Evolutionary conservation across 352 stramenopile species (phyloP), one percentile per base, ranked within the genome.

Genomic region (Pythium graminicola): DNA sequence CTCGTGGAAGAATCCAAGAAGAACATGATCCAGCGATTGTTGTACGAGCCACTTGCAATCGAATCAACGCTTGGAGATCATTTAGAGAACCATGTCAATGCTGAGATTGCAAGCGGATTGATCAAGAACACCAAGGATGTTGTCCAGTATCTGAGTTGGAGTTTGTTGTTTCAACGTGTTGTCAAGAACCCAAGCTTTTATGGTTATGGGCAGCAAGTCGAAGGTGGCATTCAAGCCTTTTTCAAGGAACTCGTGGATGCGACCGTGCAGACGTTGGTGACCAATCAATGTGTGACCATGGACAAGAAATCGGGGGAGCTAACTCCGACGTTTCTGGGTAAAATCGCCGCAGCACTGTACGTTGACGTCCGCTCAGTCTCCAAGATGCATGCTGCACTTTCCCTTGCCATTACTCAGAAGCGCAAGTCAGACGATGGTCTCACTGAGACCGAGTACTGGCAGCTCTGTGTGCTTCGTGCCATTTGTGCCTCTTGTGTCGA

Each of bases 111-210:
- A 22, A 98, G 93, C 0, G 97, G 98, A 68, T 99, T 89, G 8
- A 97, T 99, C 47, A 93, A 97, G 60, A 98, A 81, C 65, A 99
- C 99, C 78, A 95, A 99, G 62, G 97, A 99, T 48, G 96, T 95
- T 0, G 94, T 99, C 31, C 96, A 99, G 61, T 99, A 99, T 67
- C 75, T 99, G 22, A 99, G 97, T 33, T 99, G 97, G 97, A 99
- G 96, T 2, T 98, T 99, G 48, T 93, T 99, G 75, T 99, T 99
- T 70, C 88, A 96, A 5, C 90, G 97, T 8, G 70, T 99, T 27
- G 86, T 95, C 47, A 98, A 99, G 70, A 99, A 99, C 73, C 97
- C 97, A 3, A 99, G 99, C 53, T 99, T 99, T 71, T 99, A 99
- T 83, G 86, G 90, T 13, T 67, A 81, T 32, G 56, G 55, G 0